phyloP scores from a whole-genome alignment of 2,329 filamentous ascomycete species.

The Elsinoe australis region DNA sequence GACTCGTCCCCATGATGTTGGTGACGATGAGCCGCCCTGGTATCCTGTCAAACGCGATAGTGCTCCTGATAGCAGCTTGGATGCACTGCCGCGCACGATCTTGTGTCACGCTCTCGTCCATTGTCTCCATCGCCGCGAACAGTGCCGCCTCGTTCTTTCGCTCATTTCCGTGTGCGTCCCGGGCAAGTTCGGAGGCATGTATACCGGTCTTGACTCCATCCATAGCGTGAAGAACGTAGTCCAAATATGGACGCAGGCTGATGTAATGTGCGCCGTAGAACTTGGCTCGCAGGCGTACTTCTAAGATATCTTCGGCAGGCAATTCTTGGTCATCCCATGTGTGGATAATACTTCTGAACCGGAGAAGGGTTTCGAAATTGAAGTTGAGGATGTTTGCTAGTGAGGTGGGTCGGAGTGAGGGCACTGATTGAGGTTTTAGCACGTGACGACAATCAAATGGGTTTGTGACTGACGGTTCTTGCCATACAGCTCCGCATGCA shows the following conservation, averaged over 20 bases:
- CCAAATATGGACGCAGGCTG: constrained; percentile 71
- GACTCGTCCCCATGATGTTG: constrained; percentile 92
- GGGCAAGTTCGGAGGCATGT: constrained; percentile 24
- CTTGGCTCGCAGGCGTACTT: constrained; percentile 79
- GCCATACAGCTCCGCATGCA: constrained; percentile 50
- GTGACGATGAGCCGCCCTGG: constrained; percentile 68
- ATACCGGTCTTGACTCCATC: constrained; percentile 24
- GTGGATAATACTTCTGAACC: background rate
- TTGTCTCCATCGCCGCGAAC: constrained; percentile 30
- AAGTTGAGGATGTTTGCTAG: background rate
- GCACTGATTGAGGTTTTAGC: too few species aligned
- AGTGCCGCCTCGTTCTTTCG: constrained; percentile 30
- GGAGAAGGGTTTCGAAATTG: background rate
- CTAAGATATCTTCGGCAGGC: constrained; percentile 64
- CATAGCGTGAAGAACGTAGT: constrained; percentile 50
- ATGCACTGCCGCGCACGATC: constrained; percentile 47
- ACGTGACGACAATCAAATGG: too few species aligned
- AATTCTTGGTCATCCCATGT: background rate
- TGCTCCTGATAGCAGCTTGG: constrained; percentile 73
- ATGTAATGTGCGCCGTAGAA: constrained; percentile 91
- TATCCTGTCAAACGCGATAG: constrained; percentile 70
- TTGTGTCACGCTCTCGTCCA: constrained; percentile 27
- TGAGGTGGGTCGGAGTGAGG: background rate
- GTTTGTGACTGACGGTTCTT: constrained; percentile 31
- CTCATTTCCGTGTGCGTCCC: constrained; percentile 27